These are phyloP conservation scores for Durusdinium trenchii DNA, from an alignment of 73 alveolate species.

Conservation along the genomic window DNA sequence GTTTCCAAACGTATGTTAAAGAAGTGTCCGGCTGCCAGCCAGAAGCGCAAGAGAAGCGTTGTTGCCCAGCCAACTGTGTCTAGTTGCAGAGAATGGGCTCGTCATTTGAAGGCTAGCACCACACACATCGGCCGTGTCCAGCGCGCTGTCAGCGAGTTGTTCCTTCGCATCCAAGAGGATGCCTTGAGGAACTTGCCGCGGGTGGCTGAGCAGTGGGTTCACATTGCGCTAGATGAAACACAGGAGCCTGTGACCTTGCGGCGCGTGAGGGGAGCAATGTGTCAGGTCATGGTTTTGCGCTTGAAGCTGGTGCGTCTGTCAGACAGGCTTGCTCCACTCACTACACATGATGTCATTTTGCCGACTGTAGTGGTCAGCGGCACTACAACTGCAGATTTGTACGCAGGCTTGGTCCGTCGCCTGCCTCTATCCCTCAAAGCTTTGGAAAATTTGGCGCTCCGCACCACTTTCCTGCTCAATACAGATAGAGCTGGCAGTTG, in stretches of 20 bases:
- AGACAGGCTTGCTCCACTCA: background rate
- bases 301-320: background rate
- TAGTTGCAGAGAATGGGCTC: constrained; percentile 1
- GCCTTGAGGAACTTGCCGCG: background rate
- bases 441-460: background rate
- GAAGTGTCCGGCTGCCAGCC: background rate
- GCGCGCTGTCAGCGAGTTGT: background rate
- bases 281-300: background rate
- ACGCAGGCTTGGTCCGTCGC: background rate
- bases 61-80: background rate
- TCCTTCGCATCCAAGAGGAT: constrained; percentile 21
- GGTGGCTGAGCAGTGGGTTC: background rate
- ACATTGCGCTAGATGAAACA: background rate
- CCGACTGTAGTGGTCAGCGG: background rate
- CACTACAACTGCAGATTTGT: background rate
- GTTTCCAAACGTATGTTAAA: background rate
- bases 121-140: background rate
- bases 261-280: background rate
- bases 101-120: background rate
- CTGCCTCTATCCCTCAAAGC: background rate
- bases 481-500: constrained; percentile 18
- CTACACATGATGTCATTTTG: background rate
- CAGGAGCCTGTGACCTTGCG: background rate
- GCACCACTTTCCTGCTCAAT: background rate
- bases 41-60: too few relatives aligned